Evolutionary conservation across 306 rosid genomes (phyloP), one percentile per base, ranked within the genome.

Genomic region (Castanea mollissima): DNA sequence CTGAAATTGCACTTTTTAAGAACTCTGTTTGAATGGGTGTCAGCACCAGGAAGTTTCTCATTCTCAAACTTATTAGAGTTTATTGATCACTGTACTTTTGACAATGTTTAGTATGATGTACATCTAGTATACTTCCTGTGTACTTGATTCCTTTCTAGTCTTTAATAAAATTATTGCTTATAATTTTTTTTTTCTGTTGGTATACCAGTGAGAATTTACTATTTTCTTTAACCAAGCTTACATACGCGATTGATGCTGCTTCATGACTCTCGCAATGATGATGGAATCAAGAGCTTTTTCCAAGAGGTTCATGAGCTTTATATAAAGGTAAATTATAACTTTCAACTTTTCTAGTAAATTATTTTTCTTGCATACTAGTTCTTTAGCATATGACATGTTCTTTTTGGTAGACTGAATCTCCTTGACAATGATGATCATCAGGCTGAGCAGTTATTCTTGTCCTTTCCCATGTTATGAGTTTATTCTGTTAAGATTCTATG

Each of bases 261-360:
- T 84, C 99, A 94, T 63, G 97, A 94, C 83, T 94, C 95, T 64
- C 93, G 97, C n/a, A 95, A 92, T 51, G 97, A 95, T 79, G 99
- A 95, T 90, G 99, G 99, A 74, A 95, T 95, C 80, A 95, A 95
- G 89, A 95, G 98, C 88, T 92, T 95, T 82, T 95, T 95, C 83
- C 99, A 95, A 86, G 98, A 95, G 79, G 97, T 95, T 79, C 98
- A 95, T 55, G 99, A 95, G 81, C 98, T 95, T 81, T 95, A 95
- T 87, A 88, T 95, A 82, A 95, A 92, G 97, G 98, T 90, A 84
- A 80, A 70, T 11, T 55, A 31, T 27, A 19, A 31, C 78, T 85
- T 64, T 80, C 58, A 57, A 18, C 21, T 6, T 21, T 15, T 69
- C 38, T 25, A 55, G 55, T 31, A 10, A 44, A 12, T 5, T 82